Evolutionary conservation across 2,329 filamentous ascomycete species (phyloP).

Genomic region (Fusarium sp.): DNA sequence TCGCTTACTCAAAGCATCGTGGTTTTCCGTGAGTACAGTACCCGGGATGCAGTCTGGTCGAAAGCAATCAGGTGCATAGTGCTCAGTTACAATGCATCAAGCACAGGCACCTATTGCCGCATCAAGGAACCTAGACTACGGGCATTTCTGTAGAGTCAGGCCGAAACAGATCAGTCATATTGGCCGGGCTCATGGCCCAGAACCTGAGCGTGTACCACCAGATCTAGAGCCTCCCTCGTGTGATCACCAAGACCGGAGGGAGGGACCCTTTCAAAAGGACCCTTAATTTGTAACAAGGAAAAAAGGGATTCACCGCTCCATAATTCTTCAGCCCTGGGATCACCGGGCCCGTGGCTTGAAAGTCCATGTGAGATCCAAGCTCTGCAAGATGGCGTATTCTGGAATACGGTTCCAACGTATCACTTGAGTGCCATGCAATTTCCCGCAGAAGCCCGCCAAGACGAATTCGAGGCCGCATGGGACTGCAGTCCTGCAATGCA

Average conservation of each 20-base stretch:
- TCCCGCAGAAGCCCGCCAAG: slow-evolving; percentile 4
- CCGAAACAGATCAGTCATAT: slow-evolving; percentile 4
- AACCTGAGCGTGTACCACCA: background rate
- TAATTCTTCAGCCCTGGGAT: slow-evolving; percentile 12
- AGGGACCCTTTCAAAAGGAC: slow-evolving; percentile 2
- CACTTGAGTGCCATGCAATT: slow-evolving; percentile 18
- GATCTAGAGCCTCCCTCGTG: background rate
- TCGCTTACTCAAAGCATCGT: background rate
- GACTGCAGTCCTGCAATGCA: slow-evolving; percentile 7
- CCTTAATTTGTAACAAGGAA: background rate
- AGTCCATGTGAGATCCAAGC: slow-evolving; percentile 18
- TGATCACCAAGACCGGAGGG: background rate
- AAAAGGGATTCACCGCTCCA: slow-evolving; percentile 9
- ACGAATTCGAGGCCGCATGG: background rate
- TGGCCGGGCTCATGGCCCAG: slow-evolving; percentile 2
- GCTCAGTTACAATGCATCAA: slow-evolving; percentile 21
- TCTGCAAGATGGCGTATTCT: slow-evolving; percentile 20
- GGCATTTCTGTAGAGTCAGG: background rate
- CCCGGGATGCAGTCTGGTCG: slow-evolving; percentile 1
- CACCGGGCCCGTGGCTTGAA: background rate
- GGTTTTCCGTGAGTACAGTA: background rate
- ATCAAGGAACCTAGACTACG: background rate
- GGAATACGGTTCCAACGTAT: slow-evolving; percentile 16
- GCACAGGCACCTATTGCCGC: background rate
- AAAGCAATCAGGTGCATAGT: slow-evolving; percentile 24